Evolutionary conservation across 2,329 filamentous ascomycete genomes (phyloP).

Genomic region (Sclerotinia glacialis): DNA sequence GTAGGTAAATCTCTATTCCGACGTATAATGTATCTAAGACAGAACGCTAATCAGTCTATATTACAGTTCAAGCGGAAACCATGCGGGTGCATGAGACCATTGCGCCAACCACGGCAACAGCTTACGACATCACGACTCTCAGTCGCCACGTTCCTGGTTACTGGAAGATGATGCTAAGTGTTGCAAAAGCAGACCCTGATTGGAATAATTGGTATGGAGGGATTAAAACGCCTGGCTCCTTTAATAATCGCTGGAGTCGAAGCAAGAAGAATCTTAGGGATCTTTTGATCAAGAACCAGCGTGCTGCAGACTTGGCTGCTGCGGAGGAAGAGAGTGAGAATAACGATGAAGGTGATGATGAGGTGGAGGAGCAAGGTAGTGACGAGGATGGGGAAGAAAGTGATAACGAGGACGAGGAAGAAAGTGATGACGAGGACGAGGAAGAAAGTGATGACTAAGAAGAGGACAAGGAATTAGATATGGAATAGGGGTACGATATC

Average conservation of each 20-base stretch:
- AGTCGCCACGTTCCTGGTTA: background rate
- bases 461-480: background rate
- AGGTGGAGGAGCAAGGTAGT: no score
- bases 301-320: background rate
- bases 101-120: background rate
- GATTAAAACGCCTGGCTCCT: background rate
- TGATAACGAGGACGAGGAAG: background rate
- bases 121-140: background rate
- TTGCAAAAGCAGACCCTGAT: background rate
- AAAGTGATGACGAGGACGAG: background rate
- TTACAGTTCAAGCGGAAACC: background rate
- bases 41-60: background rate
- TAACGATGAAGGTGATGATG: background rate
- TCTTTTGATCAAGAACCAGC: background rate
- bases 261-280: background rate
- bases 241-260: background rate
- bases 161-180: background rate
- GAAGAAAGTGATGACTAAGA: background rate
- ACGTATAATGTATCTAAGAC: background rate
- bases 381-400: background rate
- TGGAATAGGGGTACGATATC: background rate
- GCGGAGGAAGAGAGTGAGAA: background rate
- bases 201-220: background rate
- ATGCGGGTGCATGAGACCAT: background rate
- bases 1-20: fast-evolving